Base-by-base conservation (phyloP, 2,329 filamentous ascomycete genomes). In the Kalmusia sp. region DNA sequence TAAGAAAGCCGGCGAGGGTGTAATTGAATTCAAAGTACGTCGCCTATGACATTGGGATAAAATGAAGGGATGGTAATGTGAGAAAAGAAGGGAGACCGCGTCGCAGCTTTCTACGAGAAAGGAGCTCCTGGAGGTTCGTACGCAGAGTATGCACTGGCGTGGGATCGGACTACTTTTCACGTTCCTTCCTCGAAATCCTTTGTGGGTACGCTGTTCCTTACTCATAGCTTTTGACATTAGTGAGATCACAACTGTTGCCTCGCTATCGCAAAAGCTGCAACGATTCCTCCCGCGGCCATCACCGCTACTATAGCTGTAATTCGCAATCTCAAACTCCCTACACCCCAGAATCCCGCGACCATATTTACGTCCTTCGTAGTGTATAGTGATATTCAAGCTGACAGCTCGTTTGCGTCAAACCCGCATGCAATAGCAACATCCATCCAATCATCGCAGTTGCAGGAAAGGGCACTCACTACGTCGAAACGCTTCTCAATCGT, bases 71-170 rank as follows among this genome's bases (percentile, higher is more conserved):
- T 35, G n/a, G n/a, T 35, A 35, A 35, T 6, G 33, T 35, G n/a
- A 21, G 33, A 17, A 19, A n/a, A 35, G 33, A 35, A 71, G 1
- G 83, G 82, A 31, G 82, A 84, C 67, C 77, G 81, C 15, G 82
- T 85, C 2, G 78, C 79, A 17, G 81, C 80, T 6, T 82, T 83
- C 68, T 76, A 79, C 53, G 70, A 81, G 52, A 84, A 86, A 76
- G 52, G 65, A 15, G 69, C 71, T 2, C 74, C 78, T 0, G 60
- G 76, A 43, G 85, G 85, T 5, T 78, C 75, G 7, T 87, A 80
- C 55, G 85, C 84, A 7, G 84, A 87, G 64, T 87, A 86, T 57
- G 81, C 82, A 14, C 69, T 86, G 22, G 78, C 79, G 0, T 80
- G 75, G 67, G 76, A 78, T 27, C 74, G 80, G 57, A 83, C 83